Evolutionary conservation across 257 asterid genomes (phyloP).

Genomic region (Hygrophila difformis): DNA sequence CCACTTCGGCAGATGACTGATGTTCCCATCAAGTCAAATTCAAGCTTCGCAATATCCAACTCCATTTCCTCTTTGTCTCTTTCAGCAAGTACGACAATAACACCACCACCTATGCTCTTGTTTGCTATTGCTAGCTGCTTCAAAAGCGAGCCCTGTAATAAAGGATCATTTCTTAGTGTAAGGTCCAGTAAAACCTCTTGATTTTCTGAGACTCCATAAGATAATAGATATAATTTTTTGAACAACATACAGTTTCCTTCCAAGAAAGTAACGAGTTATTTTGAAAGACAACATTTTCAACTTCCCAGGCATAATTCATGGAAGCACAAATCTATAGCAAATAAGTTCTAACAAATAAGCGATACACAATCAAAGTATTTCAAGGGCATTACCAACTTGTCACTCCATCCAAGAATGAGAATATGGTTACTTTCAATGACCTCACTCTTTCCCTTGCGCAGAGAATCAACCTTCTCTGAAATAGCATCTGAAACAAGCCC

Average conservation of each 20-base stretch:
- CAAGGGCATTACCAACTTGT: constrained; percentile 67
- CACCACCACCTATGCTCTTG: constrained; percentile 95
- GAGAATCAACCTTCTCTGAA: constrained; percentile 91
- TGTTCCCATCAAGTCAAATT: constrained; percentile 92
- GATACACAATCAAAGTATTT: neutral
- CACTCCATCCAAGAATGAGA: constrained; percentile 99
- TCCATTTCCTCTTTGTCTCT: constrained; percentile 99
- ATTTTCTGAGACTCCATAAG: too few relatives aligned
- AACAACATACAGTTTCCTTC: neutral
- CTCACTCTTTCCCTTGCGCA: constrained; percentile 97
- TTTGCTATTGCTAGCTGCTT: constrained; percentile 96
- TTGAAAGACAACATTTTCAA: constrained; percentile 1
- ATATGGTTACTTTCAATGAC: constrained; percentile 88
- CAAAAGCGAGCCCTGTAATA: constrained; percentile 80
- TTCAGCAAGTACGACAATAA: constrained; percentile 94
- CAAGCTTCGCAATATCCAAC: constrained; percentile 86
- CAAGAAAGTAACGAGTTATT: constrained; percentile 4
- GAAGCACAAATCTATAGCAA: constrained; percentile 11
- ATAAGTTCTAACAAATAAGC: constrained; percentile 8
- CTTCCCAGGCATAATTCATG: constrained; percentile 10
- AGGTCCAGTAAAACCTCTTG: constrained; percentile 1
- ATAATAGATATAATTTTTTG: too few relatives aligned
- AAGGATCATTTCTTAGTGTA: constrained; percentile 15
- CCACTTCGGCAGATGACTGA: constrained; percentile 96
- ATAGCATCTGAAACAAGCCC: constrained; percentile 99